A percentile compares a stretch with the other conserved stretches of the same genome.
Evolutionary conservation across 2,329 filamentous ascomycete species (phyloP).

Genomic region (Rutstroemia sydowiana): DNA sequence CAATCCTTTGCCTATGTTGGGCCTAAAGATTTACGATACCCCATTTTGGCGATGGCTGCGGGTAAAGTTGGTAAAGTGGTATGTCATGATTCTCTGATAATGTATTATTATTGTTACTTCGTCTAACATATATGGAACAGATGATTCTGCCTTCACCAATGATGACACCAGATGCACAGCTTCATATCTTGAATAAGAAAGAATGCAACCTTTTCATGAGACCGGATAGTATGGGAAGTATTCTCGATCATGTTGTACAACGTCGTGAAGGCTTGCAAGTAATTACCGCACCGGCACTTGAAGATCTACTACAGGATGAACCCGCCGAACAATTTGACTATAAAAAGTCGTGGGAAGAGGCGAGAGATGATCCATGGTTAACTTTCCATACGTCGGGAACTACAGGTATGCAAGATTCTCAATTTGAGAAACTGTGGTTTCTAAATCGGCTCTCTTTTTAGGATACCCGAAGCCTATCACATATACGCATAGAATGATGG

Average conservation of each 20-base stretch:
- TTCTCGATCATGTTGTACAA: neutral
- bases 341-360: neutral
- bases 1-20: neutral
- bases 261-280: neutral
- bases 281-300: neutral
- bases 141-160: slow-evolving; percentile 2
- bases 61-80: neutral
- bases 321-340: neutral
- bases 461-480: slow-evolving; percentile 2
- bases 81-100: neutral
- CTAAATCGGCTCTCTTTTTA: no score
- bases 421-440: no score
- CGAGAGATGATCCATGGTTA: slow-evolving; percentile 6
- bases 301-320: slow-evolving; percentile 1
- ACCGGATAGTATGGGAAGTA: neutral
- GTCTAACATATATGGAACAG: no score
- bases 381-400: slow-evolving; percentile 11
- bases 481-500: slow-evolving; percentile 12
- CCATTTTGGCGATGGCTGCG: slow-evolving; percentile 3
- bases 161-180: slow-evolving; percentile 2
- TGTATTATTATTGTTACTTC: no score
- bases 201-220: neutral
- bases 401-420: slow-evolving; percentile 2
- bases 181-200: neutral
- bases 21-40: neutral